Percentiles rank a stretch among this genome's conserved stretches.
phyloP scores from a whole-genome alignment of 345 rosid species.

The Hibiscus tridactylites region DNA sequence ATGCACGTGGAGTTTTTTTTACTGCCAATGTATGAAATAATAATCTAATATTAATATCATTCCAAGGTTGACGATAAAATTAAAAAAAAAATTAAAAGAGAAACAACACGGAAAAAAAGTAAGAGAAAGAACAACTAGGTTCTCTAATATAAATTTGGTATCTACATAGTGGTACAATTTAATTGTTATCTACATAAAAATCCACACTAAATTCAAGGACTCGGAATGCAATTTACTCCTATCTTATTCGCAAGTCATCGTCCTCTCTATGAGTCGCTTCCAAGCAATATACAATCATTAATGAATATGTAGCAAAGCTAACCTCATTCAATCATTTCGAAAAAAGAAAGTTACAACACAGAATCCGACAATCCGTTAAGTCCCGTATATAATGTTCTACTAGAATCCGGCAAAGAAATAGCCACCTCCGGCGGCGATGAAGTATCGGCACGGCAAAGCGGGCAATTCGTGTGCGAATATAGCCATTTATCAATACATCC shows the following conservation, averaged over 20 bases:
- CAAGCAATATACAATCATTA: neutral
- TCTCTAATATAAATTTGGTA: no score
- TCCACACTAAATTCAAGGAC: neutral
- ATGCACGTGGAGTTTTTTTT: no score
- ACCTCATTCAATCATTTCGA: neutral
- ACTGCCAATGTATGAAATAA: no score
- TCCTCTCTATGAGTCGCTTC: neutral
- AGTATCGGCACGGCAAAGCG: slow-evolving; percentile 33
- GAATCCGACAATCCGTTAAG: neutral
- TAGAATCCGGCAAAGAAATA: slow-evolving; percentile 15
- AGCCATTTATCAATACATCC: slow-evolving; percentile 49
- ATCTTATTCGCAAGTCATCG: neutral
- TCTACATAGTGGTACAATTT: no score
- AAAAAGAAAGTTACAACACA: neutral
- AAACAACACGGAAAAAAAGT: no score
- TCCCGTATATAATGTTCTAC: neutral
- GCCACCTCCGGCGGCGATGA: neutral
- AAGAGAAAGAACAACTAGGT: no score
- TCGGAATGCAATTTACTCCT: neutral
- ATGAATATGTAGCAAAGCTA: neutral
- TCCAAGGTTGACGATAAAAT: no score
- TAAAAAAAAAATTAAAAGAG: no score
- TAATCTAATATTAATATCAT: no score
- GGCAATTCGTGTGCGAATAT: slow-evolving; percentile 37
- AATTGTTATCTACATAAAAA: neutral